Base-by-base conservation (phyloP, 108 stramenopile species). In the Nannochloropsis salina region DNA sequence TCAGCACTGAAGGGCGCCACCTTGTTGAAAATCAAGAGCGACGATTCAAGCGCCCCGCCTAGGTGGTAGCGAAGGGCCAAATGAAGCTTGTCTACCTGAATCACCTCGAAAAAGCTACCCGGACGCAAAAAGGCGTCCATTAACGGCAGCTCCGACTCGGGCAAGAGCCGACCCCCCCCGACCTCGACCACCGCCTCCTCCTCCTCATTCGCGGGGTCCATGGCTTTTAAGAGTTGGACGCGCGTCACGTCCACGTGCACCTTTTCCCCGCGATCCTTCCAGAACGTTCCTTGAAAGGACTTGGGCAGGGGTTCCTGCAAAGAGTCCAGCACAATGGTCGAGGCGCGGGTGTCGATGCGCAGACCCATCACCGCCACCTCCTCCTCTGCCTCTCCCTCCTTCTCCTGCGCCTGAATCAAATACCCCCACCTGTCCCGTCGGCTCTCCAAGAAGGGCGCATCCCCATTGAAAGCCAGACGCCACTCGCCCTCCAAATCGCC, bases 251-350 rank as follows among this genome's bases (percentile, higher is more conserved):
- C 61, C 61, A 74, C 61, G 8, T 74, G 61, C 61, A 74, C n/a
- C n/a, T 15, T 74, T 4, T 3, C n/a, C 61, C n/a, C n/a, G 61
- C n/a, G 20, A 74, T 74, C 61, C 61, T 6, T 74, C 61, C 61
- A 8, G 61, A 74, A 74, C 20, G 61, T 74, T n/a, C 61, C 61
- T 74, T 74, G 61, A n/a, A 74, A 74, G n/a, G 61, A 74, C 61
- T 74, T 74, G 4, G 61, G 61, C 8, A 1, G 20, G 61, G 61
- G 61, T n/a, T n/a, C 61, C n/a, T 74, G 61, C 61, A 74, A 74
- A 74, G 61, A 15, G n/a, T 74, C 61, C 61, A 74, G 2, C 61
- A 74, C 61, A 74, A 74, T 6, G 61, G 61, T 74, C n/a, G 61
- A 74, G 20, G 61, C 61, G 20, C 8, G 20, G 20, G 61, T n/a